A percentile compares a stretch with the other conserved stretches of the same genome.
phyloP scores from a whole-genome alignment of 257 asterid genomes.

The Solanum etuberosum region DNA sequence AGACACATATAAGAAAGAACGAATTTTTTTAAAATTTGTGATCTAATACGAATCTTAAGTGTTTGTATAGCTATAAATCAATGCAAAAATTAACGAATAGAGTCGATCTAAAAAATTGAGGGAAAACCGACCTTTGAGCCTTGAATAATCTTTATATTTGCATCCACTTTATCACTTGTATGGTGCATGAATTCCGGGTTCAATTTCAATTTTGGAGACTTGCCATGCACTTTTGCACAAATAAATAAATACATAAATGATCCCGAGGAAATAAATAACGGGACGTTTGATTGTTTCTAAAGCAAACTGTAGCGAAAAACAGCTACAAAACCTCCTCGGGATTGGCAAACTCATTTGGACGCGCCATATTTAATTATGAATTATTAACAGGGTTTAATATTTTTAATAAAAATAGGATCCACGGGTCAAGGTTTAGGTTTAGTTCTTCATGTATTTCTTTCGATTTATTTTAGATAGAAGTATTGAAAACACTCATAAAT shows the following conservation, averaged over 20 bases:
- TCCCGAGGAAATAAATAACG: slow-evolving; percentile 28
- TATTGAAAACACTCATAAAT: too few relatives aligned
- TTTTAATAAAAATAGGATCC: background rate
- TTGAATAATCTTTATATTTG: background rate
- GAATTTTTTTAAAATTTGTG: too few relatives aligned
- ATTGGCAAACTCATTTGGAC: slow-evolving; percentile 10
- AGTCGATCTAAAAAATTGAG: too few relatives aligned
- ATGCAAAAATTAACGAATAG: too few relatives aligned
- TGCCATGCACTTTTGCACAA: background rate
- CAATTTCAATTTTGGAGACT: background rate
- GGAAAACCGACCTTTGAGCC: background rate
- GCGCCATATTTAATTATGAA: slow-evolving; percentile 1
- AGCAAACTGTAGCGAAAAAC: slow-evolving; percentile 21
- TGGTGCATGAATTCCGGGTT: background rate
- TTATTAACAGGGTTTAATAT: background rate
- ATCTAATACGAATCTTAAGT: too few relatives aligned
- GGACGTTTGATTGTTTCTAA: slow-evolving; percentile 33
- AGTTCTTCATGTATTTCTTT: background rate
- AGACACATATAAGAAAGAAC: background rate
- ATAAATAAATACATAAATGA: slow-evolving; percentile 6
- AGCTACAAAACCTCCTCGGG: slow-evolving; percentile 12
- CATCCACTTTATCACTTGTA: background rate
- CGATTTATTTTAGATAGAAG: background rate
- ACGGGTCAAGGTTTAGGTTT: background rate
- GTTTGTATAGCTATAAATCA: too few relatives aligned